phyloP scores from a whole-genome alignment of 2,329 filamentous ascomycete genomes.

The Sclerotinia glacialis region DNA sequence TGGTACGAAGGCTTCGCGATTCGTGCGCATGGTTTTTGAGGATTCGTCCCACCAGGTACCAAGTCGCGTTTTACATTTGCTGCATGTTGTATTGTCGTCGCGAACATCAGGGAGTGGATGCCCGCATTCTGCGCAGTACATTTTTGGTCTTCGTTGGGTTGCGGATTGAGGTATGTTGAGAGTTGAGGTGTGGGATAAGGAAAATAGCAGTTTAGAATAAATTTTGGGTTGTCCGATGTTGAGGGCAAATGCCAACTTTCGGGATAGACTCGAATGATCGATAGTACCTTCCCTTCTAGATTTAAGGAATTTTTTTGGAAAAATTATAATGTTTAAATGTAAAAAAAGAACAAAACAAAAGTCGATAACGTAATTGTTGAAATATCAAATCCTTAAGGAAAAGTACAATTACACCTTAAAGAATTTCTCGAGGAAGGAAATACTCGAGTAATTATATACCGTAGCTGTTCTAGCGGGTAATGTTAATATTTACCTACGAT shows the following conservation, averaged over 20 bases:
- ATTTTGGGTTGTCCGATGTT: slow-evolving; percentile 11
- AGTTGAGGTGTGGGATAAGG: neutral
- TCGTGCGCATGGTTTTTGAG: slow-evolving; percentile 36
- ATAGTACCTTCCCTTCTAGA: too few relatives aligned
- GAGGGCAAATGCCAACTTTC: neutral
- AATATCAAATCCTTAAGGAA: too few relatives aligned
- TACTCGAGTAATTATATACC: too few relatives aligned
- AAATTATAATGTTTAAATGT: too few relatives aligned
- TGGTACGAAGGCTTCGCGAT: slow-evolving; percentile 34
- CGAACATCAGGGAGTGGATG: slow-evolving; percentile 33
- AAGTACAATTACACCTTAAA: too few relatives aligned
- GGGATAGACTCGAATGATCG: too few relatives aligned
- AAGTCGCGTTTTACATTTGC: slow-evolving; percentile 37
- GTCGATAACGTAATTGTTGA: too few relatives aligned
- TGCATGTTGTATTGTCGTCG: slow-evolving; percentile 35
- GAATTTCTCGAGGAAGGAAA: too few relatives aligned
- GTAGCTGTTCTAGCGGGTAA: too few relatives aligned
- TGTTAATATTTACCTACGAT: neutral
- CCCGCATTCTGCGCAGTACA: slow-evolving; percentile 38
- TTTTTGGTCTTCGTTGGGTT: slow-evolving; percentile 18
- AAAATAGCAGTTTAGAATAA: slow-evolving; percentile 7
- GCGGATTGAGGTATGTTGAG: neutral
- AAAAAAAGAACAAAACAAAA: too few relatives aligned
- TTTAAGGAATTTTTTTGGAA: too few relatives aligned
- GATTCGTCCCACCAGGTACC: slow-evolving; percentile 39